Evolutionary conservation across 2,329 filamentous ascomycete species (phyloP), one percentile per base, ranked within the genome.

Genomic region (Trichoderma polysporum): DNA sequence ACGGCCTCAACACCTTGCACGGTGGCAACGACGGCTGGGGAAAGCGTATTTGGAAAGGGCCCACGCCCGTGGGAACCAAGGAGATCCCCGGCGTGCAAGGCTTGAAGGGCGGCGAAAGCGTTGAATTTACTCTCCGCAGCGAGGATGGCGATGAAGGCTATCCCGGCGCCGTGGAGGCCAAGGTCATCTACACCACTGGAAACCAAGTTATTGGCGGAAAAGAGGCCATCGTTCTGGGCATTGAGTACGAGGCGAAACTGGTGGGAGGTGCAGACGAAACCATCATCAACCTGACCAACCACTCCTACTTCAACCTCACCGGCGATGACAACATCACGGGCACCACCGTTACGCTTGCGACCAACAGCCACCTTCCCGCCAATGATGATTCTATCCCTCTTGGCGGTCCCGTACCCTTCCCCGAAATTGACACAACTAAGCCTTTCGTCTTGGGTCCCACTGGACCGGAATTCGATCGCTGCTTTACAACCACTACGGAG

Each of bases 231-330:
- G 87, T 95, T 22, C 80, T 98, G 66, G 89, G 89, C 66, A 91
- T 96, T 58, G 95, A 98, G 78, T 98, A 96, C 76, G 91, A 97
- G 82, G 93, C 91, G 22, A 88, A 92, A 78, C 84, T 98, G 54
- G 84, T 93, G 3, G 90, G 86, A 3, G 90, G 91, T 58, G 90
- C 89, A 13, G 89, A 94, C n/a, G 94, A 97, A 84, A 98, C 94
- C 0, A 89, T 89, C 49, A 87, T 98, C 77, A 96, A 94, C 80
- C 86, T 98, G 80, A 98, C 95, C 58, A 99, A 98, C 81, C 94
- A 99, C 82, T 96, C 92, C 45, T 91, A 91, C 81, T 91, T 91
- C 79, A 90, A 90, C 79, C 83, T 90, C 37, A 80, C 82, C 3
- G 83, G 83, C 72, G 79, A 78, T 39, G 76, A 81, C 17, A 82